Percentiles rank a stretch among this genome's conserved stretches.
These are phyloP conservation scores for Paecilomyces sp. DNA, from an alignment of 2,329 filamentous ascomycete genomes.

Conservation along the genomic window DNA sequence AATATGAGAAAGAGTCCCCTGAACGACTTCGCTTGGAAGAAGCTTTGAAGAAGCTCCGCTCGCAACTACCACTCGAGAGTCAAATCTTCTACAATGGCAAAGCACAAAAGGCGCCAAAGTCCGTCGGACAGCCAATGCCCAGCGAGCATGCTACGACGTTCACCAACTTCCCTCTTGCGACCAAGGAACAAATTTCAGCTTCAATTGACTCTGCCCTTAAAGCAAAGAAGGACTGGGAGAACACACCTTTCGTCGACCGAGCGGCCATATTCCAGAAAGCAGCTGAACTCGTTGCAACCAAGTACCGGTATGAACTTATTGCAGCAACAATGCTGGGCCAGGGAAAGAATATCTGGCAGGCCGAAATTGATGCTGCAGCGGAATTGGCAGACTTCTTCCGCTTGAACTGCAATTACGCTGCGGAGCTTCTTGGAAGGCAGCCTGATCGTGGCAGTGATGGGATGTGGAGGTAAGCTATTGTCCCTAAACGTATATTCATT, in stretches of 20 bases:
- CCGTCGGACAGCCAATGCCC: background rate
- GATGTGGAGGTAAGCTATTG: constrained; percentile 66
- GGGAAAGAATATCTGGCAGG: constrained; percentile 98
- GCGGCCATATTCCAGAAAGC: constrained; percentile 94
- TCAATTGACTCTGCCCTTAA: constrained; percentile 79
- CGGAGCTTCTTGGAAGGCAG: constrained; percentile 84
- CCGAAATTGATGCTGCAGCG: constrained; percentile 96
- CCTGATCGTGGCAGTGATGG: constrained; percentile 75
- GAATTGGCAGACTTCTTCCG: constrained; percentile 84
- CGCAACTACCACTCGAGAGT: constrained; percentile 25
- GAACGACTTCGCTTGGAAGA: constrained; percentile 26
- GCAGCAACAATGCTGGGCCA: constrained; percentile 93
- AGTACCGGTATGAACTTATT: constrained; percentile 97
- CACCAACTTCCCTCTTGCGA: constrained; percentile 80
- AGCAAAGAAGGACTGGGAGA: constrained; percentile 80
- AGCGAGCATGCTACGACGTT: constrained; percentile 37
- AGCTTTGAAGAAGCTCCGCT: constrained; percentile 22
- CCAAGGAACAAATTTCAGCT: constrained; percentile 62
- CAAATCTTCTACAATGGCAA: constrained; percentile 18
- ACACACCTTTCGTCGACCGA: constrained; percentile 79
- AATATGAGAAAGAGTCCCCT: constrained; percentile 10
- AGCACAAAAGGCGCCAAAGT: constrained; percentile 11
- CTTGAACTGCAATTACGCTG: constrained; percentile 89
- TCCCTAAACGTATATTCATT: background rate
- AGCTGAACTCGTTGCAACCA: constrained; percentile 79